Base-by-base conservation (phyloP, 495 filamentous ascomycete species). In the Hypoxylon perforatum region DNA sequence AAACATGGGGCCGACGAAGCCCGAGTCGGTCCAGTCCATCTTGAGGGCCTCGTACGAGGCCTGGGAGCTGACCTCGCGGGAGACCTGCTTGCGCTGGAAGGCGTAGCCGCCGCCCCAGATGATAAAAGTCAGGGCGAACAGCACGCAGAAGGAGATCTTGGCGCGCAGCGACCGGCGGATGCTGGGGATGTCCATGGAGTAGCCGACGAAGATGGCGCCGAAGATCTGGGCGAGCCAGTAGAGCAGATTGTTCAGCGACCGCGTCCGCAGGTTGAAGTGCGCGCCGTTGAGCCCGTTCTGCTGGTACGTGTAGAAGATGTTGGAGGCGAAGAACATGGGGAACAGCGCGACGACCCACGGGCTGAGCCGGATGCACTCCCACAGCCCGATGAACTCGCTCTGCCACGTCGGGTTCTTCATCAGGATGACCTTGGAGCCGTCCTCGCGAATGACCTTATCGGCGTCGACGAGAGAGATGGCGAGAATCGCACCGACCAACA, bases 171-270 rank as follows among this genome's bases (percentile, higher is more conserved):
- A 87, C 22, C 94, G 89, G 36, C 89, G 82, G 35, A 93, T 67
- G 0, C 63, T 77, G 59, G 84, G 75, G 65, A 83, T 75, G 72
- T 98, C 94, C 25, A 97, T 83, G 10, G 88, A 84, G 64, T 86
- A 88, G 14, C 94, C 94, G 69, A 94, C 91, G 18, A 91, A 68
- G 50, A 90, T 79, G 17, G 94, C 93, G 39, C 91, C 94, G 45
- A 95, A 75, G 76, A 98, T 97, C 76, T 98, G 94, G 70, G 89
- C 85, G 12, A 88, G 77, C 88, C 92, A 98, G 82, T 97, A 98
- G 15, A 95, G 85, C 25, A 91, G 78, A 73, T 85, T 90, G 80
- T 96, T 97, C 68, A 97, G 83, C 8, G 94, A 85, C 6, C 91
- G 85, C 15, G 93, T 91, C 38, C 94, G 90, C 49, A 90, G 89